Percentiles rank a stretch among this genome's conserved stretches.
Conservation (phyloP, 129 eudicot species). For the Lactuca saligna region DNA sequence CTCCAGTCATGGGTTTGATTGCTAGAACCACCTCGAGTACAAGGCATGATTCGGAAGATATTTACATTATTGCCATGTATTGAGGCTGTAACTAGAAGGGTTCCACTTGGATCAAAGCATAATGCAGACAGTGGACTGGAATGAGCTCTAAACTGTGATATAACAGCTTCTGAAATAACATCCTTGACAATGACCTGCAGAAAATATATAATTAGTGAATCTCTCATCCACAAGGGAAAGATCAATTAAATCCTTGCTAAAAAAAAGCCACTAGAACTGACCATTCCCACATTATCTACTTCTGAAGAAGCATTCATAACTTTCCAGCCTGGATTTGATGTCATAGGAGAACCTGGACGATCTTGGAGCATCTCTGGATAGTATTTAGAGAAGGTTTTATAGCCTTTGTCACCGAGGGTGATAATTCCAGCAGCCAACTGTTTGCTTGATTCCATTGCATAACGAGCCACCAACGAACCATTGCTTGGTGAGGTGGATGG, state of each 20-base stretch:
- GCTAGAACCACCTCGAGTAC: slow-evolving; percentile 35
- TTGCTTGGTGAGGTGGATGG: slow-evolving; percentile 48
- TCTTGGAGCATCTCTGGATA: slow-evolving; percentile 45
- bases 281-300: slow-evolving; percentile 53
- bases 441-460: slow-evolving; percentile 62
- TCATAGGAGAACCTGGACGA: slow-evolving; percentile 28
- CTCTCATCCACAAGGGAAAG: not conserved
- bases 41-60: slow-evolving; percentile 56
- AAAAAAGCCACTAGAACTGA: slow-evolving; percentile 34
- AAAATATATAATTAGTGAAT: slow-evolving; percentile 12
- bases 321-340: slow-evolving; percentile 43
- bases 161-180: slow-evolving; percentile 37
- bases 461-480: slow-evolving; percentile 55
- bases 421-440: slow-evolving; percentile 55
- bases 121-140: slow-evolving; percentile 51
- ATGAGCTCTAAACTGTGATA: slow-evolving; percentile 59
- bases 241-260: not conserved
- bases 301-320: slow-evolving; percentile 41
- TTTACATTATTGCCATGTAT: slow-evolving; percentile 52
- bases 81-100: slow-evolving; percentile 64
- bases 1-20: slow-evolving; percentile 41
- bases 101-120: slow-evolving; percentile 65
- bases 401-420: slow-evolving; percentile 54
- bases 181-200: slow-evolving; percentile 60
- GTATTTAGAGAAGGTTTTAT: slow-evolving; percentile 43